Evolutionary conservation across 2,329 filamentous ascomycete genomes (phyloP), one percentile per base, ranked within the genome.

Genomic region (Aspergillus unguis): DNA sequence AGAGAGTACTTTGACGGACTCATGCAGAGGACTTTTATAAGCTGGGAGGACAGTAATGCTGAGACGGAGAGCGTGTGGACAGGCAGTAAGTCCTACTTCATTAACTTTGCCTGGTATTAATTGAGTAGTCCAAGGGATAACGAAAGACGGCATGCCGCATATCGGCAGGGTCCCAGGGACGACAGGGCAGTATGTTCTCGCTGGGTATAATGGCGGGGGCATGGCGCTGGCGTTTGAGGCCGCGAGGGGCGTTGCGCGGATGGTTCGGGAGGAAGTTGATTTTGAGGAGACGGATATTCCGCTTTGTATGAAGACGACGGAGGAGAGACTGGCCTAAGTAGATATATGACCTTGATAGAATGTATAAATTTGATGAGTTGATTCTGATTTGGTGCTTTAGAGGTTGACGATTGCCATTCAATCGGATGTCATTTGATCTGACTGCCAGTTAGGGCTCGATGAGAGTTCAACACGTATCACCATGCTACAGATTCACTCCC

Each of bases 151-250:
- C 0, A 65, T 73, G 28, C 80, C 80, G 0, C 77, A 80, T 57
- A 74, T 87, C 45, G 83, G 84, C 0, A 57, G 67, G 1, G 73
- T 77, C 43, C 79, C 77, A 1, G 71, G 64, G 0, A 64, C 61
- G 43, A 57, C 68, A 6, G 76, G 78, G 0, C 62, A 87, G 17
- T 87, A 80, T 76, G 72, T 85, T 2, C 75, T 75, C 31, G 82
- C 80, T 3, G 78, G 82, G 2, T 87, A 87, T 58, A 85, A 86
- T 63, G 85, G 85, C 0, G 83, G 87, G 64, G 83, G 84, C 0
- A 87, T 87, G 85, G 83, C 84, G 1, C 65, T 83, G 23, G 83
- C 81, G 50, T 80, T 82, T 70, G 77, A 83, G 63, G 80, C 78
- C 26, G 82, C 82, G 0, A 78, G 79, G 58, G 84, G 78, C 1